These are phyloP conservation scores for Discostella pseudostelligera DNA, from an alignment of 108 stramenopile species.

Conservation along the genomic window DNA sequence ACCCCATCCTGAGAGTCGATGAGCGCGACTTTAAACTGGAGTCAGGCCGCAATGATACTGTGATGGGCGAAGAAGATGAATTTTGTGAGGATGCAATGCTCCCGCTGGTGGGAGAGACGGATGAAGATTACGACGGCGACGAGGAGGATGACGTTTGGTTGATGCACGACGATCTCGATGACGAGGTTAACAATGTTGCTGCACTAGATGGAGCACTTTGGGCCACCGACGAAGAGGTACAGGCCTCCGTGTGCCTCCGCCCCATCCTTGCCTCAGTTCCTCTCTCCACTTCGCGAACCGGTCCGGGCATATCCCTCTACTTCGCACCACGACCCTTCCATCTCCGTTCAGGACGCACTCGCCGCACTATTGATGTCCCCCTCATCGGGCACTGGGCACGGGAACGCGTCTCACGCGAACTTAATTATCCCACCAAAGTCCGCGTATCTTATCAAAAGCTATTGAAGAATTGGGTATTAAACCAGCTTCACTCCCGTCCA, in stretches of 20 bases:
- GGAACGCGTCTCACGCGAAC: slow-evolving; percentile 81
- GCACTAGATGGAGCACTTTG: slow-evolving; percentile 47
- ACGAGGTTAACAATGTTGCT: slow-evolving; percentile 40
- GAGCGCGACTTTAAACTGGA: slow-evolving; percentile 35
- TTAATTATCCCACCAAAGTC: slow-evolving; percentile 98
- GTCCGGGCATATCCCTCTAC: slow-evolving; percentile 93
- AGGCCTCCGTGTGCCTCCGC: slow-evolving; percentile 44
- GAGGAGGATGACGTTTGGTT: slow-evolving; percentile 70
- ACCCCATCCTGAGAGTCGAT: slow-evolving; percentile 92
- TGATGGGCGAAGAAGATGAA: slow-evolving; percentile 65
- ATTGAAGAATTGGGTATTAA: slow-evolving; percentile 96
- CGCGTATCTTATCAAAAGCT: slow-evolving; percentile 99
- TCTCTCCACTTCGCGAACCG: slow-evolving; percentile 68
- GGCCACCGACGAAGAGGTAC: slow-evolving; percentile 54
- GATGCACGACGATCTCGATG: slow-evolving; percentile 47
- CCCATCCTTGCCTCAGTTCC: slow-evolving; percentile 67
- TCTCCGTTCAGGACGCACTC: slow-evolving; percentile 88
- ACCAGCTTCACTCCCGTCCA: slow-evolving; percentile 89
- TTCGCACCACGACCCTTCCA: slow-evolving; percentile 97
- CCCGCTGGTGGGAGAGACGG: slow-evolving; percentile 81
- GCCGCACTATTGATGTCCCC: slow-evolving; percentile 94
- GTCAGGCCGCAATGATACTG: slow-evolving; percentile 47
- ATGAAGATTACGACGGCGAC: slow-evolving; percentile 60
- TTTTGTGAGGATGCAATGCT: slow-evolving; percentile 71
- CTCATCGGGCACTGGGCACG: slow-evolving; percentile 95